phyloP scores from a whole-genome alignment of 148 eudicot species.

The Chenopodium berlandieri region DNA sequence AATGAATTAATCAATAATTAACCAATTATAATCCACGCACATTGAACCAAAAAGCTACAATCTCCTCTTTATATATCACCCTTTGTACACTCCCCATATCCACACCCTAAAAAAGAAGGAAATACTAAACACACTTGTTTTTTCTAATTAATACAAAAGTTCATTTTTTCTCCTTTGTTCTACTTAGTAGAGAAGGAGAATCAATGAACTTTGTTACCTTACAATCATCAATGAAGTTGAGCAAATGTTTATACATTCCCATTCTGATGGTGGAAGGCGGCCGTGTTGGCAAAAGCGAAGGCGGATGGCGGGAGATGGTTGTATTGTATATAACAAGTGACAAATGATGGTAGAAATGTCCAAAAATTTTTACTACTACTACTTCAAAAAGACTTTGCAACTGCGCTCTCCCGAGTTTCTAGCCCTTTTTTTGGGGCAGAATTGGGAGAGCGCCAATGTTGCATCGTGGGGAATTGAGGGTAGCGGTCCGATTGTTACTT shows the following conservation, averaged over 20 bases:
- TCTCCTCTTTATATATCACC: constrained; percentile 59
- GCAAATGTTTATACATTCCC: background rate
- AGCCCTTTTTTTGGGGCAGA: constrained; percentile 37
- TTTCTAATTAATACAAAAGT: background rate
- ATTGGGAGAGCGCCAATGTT: constrained; percentile 63
- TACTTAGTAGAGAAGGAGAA: constrained; percentile 13
- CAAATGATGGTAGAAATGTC: background rate
- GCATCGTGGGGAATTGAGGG: constrained; percentile 98
- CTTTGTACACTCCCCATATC: constrained; percentile 17
- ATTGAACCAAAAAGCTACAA: constrained; percentile 30
- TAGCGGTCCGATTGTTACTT: constrained; percentile 77
- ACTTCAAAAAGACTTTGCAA: constrained; percentile 54
- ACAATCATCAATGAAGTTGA: constrained; percentile 8
- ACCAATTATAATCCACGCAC: constrained; percentile 26
- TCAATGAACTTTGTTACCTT: background rate
- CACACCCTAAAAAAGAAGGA: background rate
- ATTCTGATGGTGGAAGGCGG: background rate
- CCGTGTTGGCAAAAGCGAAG: constrained; percentile 9
- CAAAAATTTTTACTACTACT: constrained; percentile 23
- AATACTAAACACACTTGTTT: background rate
- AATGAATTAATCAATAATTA: constrained; percentile 13
- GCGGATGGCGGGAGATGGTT: constrained; percentile 21
- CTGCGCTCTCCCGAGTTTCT: constrained; percentile 70
- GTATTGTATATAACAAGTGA: constrained; percentile 20
- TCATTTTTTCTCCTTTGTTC: background rate